A percentile compares a stretch with the other conserved stretches of the same genome.
phyloP scores from a whole-genome alignment of 176 grass and related monocot genomes.

The Hordeum marinum region DNA sequence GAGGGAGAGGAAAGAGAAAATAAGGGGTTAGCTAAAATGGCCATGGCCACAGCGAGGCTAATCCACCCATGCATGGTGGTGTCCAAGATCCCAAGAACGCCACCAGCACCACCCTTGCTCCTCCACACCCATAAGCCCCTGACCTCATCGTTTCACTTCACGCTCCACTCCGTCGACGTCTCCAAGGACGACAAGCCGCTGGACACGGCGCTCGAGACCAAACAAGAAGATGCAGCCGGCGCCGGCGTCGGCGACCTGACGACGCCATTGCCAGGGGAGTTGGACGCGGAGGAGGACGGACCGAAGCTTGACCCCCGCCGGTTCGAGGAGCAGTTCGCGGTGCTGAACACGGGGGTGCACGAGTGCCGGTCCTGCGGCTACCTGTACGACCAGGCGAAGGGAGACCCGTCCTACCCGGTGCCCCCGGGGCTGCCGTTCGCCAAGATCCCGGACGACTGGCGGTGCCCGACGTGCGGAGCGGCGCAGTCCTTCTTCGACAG shows the following conservation, averaged over 20 bases:
- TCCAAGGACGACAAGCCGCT: conserved; percentile 81
- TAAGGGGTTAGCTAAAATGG: conserved; percentile 18
- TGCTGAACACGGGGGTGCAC: conserved; percentile 85
- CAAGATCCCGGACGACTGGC: conserved; percentile 82
- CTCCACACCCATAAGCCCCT: conserved; percentile 14
- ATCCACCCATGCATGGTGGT: conserved; percentile 26
- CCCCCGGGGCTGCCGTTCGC: conserved; percentile 69
- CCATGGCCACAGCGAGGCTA: conserved; percentile 49
- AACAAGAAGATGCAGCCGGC: not conserved
- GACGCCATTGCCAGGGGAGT: not conserved
- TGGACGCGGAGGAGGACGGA: not conserved
- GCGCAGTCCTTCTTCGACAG: conserved; percentile 83
- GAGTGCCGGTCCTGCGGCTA: conserved; percentile 93
- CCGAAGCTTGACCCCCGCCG: conserved; percentile 57
- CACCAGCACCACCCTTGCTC: not conserved
- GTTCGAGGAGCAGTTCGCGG: conserved; percentile 78
- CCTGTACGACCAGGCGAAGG: conserved; percentile 72
- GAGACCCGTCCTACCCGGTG: conserved; percentile 79
- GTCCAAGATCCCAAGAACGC: conserved; percentile 11
- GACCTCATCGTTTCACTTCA: conserved; percentile 8
- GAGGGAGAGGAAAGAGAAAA: not conserved
- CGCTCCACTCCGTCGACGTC: conserved; percentile 58
- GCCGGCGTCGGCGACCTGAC: not conserved
- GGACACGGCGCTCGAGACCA: not conserved
- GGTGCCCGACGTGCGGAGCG: conserved; percentile 78